phyloP scores from a whole-genome alignment of 345 rosid genomes.

The Eucalyptus tenuipes region DNA sequence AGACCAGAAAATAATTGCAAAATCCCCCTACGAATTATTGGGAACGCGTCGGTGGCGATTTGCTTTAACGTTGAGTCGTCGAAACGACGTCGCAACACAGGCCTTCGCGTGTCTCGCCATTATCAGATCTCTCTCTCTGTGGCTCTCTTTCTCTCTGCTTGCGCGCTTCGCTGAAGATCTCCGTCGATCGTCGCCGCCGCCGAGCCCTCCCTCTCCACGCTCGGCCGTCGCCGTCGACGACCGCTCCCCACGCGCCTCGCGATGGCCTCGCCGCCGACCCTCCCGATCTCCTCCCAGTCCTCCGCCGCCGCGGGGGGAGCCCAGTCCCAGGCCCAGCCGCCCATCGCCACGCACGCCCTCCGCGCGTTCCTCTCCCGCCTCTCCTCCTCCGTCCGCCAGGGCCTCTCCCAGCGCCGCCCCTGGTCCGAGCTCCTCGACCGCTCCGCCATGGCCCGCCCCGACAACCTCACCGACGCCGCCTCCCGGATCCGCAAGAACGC shows the following conservation, averaged over 20 bases:
- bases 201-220: neutral
- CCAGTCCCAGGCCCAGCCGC: slow-evolving; percentile 42
- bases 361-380: slow-evolving; percentile 63
- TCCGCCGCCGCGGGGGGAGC: slow-evolving; percentile 4
- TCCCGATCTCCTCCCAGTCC: slow-evolving; percentile 41
- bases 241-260: slow-evolving; percentile 5
- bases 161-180: neutral
- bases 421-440: slow-evolving; percentile 71
- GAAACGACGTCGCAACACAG: neutral
- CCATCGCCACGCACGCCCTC: slow-evolving; percentile 65
- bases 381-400: slow-evolving; percentile 53
- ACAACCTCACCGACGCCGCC: slow-evolving; percentile 47
- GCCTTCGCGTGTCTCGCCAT: neutral
- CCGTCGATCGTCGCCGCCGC: neutral
- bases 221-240: neutral
- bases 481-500: slow-evolving; percentile 62
- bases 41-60: neutral
- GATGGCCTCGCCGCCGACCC: slow-evolving; percentile 36
- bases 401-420: slow-evolving; percentile 74
- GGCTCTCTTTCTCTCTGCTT: neutral
- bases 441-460: slow-evolving; percentile 45
- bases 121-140: neutral
- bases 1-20: neutral
- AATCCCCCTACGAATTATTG: neutral
- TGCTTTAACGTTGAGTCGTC: neutral